These are phyloP conservation scores for Saccharomycopsis sp. DNA, from an alignment of 805 yeast genomes.

Conservation along the genomic window DNA sequence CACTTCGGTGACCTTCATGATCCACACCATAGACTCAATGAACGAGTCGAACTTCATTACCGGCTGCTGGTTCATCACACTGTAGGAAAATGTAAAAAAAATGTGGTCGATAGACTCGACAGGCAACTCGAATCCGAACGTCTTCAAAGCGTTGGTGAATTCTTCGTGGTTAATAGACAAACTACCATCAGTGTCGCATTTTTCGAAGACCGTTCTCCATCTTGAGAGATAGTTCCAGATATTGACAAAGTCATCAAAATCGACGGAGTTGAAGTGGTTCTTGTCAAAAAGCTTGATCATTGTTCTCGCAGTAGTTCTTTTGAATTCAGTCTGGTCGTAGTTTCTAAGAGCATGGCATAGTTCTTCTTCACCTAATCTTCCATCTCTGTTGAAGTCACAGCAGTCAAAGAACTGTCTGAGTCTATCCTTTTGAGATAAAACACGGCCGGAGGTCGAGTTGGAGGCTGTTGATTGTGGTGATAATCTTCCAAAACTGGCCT, in stretches of 20 bases:
- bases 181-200: constrained; percentile 17
- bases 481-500: constrained; percentile 14
- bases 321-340: constrained; percentile 21
- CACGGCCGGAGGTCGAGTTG: constrained; percentile 7
- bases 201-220: constrained; percentile 22
- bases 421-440: constrained; percentile 17
- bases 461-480: constrained; percentile 20
- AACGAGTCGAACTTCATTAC: constrained; percentile 22
- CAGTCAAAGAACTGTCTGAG: constrained; percentile 21
- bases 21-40: constrained; percentile 21
- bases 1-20: constrained; percentile 21
- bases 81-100: constrained; percentile 16
- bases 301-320: constrained; percentile 20
- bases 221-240: constrained; percentile 20
- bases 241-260: constrained; percentile 19
- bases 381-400: constrained; percentile 22
- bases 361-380: constrained; percentile 21
- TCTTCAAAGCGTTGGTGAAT: constrained; percentile 17
- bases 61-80: constrained; percentile 9
- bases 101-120: constrained; percentile 17
- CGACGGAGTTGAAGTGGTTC: constrained; percentile 18
- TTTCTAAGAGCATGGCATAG: constrained; percentile 21
- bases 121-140: constrained; percentile 21
- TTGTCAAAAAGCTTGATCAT: constrained; percentile 21
- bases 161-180: constrained; percentile 18